A percentile compares a stretch with the other conserved stretches of the same genome.
Conservation (phyloP, 2,329 filamentous ascomycete species). For the Zalaria sp. region DNA sequence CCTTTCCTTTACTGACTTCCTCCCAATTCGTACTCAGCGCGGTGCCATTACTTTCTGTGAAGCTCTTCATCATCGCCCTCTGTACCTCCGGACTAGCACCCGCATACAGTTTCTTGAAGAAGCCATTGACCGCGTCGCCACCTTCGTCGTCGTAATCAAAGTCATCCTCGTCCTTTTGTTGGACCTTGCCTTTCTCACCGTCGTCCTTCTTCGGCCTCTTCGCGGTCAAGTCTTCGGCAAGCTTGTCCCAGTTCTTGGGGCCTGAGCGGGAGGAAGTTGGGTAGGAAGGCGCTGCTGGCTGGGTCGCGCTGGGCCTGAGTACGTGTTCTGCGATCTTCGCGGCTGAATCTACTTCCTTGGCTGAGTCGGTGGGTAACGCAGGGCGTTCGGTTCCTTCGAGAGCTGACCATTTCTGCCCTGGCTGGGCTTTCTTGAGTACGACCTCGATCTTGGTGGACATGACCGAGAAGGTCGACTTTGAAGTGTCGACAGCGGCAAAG, state of each 20-base stretch:
- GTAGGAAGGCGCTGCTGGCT: conserved; percentile 44
- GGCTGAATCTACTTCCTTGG: no score
- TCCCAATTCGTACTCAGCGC: conserved; percentile 84
- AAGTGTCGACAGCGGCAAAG: conserved; percentile 48
- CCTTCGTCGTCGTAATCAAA: conserved; percentile 39
- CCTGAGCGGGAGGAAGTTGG: conserved; percentile 76
- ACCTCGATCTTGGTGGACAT: conserved; percentile 72
- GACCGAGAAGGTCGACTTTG: conserved; percentile 47
- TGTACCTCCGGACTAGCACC: conserved; percentile 63
- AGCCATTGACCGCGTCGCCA: conserved; percentile 56
- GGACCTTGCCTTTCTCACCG: conserved; percentile 5
- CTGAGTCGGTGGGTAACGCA: no score
- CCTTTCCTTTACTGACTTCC: conserved; percentile 58
- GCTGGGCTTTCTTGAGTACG: conserved; percentile 49
- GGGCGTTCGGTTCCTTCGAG: conserved; percentile 34
- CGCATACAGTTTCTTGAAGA: conserved; percentile 85
- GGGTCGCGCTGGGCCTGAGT: no score
- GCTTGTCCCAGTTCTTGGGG: conserved; percentile 83
- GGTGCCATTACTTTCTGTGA: conserved; percentile 84
- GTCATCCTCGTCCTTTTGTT: conserved; percentile 25
- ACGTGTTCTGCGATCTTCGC: no score
- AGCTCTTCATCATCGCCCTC: conserved; percentile 97
- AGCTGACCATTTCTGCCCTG: conserved; percentile 53
- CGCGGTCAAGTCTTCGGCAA: conserved; percentile 39
- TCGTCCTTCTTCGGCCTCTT: conserved; percentile 21